Evolutionary conservation across 306 rosid species (phyloP), one percentile per base, ranked within the genome.

Genomic region (Corylus americana): DNA sequence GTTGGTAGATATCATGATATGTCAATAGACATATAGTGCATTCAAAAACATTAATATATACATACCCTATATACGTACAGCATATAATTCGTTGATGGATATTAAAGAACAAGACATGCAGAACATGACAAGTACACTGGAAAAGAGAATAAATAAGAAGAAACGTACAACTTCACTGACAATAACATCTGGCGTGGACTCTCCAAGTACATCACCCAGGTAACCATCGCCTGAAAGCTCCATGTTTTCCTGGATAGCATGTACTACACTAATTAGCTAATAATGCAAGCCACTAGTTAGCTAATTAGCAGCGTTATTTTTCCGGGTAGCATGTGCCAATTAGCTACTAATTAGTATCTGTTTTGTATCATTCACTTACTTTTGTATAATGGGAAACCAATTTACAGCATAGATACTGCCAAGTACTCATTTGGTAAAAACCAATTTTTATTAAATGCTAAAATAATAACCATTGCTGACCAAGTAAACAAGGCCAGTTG

Each of bases 131-230:
- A 48, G 74, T 35, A 55, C 73, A 75, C 50, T 27, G 85, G 29
- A 72, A 37, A 50, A 8, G 71, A 74, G 49, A 50, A 59, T 18
- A 51, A 67, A 4, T 9, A 42, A 63, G n/a, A 13, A 55, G 20
- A 49, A 17, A 85, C 97, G 0, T 92, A 94, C 98, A 77, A 94
- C 86, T 89, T 92, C 97, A 68, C 82, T 90, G 87, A 94, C 92
- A 49, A 94, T 81, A 73, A 92, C 95, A 84, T 94, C 98, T 10
- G 98, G 98, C 13, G 97, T 94, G 77, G 89, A 87, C 82, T 94
- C 98, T 84, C 98, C 98, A 63, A 94, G 84, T 79, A 92, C 86
- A 88, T 94, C 98, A 68, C 88, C 97, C 59, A 83, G 83, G 77
- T 92, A 94, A 78, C 93, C 97, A 82, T 90, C 97, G 79, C 87